Conservation (phyloP, 2,329 filamentous ascomycete genomes). For the Exophiala aquamarina region DNA sequence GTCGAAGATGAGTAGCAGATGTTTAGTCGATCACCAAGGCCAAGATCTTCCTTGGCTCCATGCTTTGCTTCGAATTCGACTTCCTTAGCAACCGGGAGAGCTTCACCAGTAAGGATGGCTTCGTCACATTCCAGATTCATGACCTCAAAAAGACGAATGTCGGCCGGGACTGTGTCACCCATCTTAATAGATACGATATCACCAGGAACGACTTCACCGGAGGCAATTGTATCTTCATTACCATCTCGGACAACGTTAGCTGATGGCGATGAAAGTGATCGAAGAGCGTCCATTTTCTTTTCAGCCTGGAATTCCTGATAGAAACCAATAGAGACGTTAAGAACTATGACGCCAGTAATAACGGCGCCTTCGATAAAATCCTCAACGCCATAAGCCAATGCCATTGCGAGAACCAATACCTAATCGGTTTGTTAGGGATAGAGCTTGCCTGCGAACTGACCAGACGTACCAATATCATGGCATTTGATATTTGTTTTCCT, state of each 20-base stretch:
- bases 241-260: constrained; percentile 59
- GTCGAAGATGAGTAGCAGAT: constrained; percentile 62
- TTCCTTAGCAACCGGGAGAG: constrained; percentile 59
- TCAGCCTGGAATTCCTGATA: constrained; percentile 61
- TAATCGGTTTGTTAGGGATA: no score
- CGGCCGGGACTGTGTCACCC: constrained; percentile 60
- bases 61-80: constrained; percentile 34
- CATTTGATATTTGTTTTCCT: constrained; percentile 54
- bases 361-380: constrained; percentile 61
- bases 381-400: constrained; percentile 55
- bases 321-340: constrained; percentile 60
- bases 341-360: constrained; percentile 58
- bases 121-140: constrained; percentile 76
- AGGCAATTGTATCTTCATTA: constrained; percentile 51
- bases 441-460: no score
- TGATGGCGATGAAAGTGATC: constrained; percentile 56
- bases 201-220: constrained; percentile 60
- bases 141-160: constrained; percentile 54
- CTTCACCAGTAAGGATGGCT: constrained; percentile 62
- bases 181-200: constrained; percentile 54
- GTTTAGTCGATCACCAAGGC: constrained; percentile 59
- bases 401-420: constrained; percentile 70
- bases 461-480: constrained; percentile 55
- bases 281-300: constrained; percentile 59
- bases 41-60: constrained; percentile 35